These are phyloP conservation scores for Spencermartinsiella ligniputridi DNA, from an alignment of 1,139 yeast genomes.

Conservation along the genomic window DNA sequence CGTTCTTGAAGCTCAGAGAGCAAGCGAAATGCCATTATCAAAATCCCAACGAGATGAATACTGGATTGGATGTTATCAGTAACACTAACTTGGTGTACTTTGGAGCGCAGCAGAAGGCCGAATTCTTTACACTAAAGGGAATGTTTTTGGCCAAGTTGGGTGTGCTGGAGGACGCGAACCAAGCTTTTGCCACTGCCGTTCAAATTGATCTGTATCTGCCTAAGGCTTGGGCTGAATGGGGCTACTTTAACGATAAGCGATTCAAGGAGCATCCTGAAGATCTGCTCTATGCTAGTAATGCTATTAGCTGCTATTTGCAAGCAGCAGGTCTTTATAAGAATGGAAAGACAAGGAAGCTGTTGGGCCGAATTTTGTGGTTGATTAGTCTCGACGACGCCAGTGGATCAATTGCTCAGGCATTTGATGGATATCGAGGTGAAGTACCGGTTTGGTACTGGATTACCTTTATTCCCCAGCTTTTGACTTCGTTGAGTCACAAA, in stretches of 20 bases:
- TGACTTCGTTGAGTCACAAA: slow-evolving; percentile 83
- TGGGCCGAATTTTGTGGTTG: slow-evolving; percentile 91
- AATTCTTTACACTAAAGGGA: slow-evolving; percentile 93
- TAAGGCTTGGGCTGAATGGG: slow-evolving; percentile 99
- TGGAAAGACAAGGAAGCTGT: slow-evolving; percentile 79
- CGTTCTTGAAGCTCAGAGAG: slow-evolving; percentile 88
- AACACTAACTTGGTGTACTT: slow-evolving; percentile 94
- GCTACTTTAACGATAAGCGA: slow-evolving; percentile 84
- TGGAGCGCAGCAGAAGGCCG: slow-evolving; percentile 97
- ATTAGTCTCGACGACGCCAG: slow-evolving; percentile 84
- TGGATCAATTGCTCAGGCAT: slow-evolving; percentile 80
- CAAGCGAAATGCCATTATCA: slow-evolving; percentile 98
- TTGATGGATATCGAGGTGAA: slow-evolving; percentile 90
- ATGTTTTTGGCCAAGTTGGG: slow-evolving; percentile 92
- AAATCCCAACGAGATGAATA: slow-evolving; percentile 78
- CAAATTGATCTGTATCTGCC: slow-evolving; percentile 91
- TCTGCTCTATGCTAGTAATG: slow-evolving; percentile 84
- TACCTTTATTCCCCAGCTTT: slow-evolving; percentile 88
- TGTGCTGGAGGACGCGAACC: slow-evolving; percentile 92
- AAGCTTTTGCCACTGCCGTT: slow-evolving; percentile 96
- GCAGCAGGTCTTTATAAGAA: slow-evolving; percentile 96
- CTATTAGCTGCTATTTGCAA: slow-evolving; percentile 91
- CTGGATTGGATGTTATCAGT: slow-evolving; percentile 94
- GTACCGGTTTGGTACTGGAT: slow-evolving; percentile 99
- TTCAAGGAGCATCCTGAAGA: slow-evolving; percentile 82